Conservation (phyloP, 2,329 filamentous ascomycete species). For the Ophiostoma novo-ulmi region DNA sequence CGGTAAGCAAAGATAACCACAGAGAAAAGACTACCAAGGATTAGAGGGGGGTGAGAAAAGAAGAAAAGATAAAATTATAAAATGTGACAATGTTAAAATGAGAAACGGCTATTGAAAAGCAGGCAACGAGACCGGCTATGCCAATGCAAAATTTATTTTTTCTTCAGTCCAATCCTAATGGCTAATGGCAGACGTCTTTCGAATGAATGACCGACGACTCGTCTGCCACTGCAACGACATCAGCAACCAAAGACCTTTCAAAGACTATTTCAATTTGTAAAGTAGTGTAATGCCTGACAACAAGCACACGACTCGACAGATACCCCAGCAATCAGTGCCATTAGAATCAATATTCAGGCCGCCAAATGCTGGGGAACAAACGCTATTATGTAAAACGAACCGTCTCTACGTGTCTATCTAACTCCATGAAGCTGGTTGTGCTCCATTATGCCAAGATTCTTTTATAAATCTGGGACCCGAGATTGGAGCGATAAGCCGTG, state of each 20-base stretch:
- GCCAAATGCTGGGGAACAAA: not conserved
- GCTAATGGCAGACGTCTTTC: not conserved
- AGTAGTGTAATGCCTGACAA: not conserved
- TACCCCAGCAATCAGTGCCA: not conserved
- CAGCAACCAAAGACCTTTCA: not conserved
- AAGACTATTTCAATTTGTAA: too few species aligned
- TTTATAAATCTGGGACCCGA: not conserved
- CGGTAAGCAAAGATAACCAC: too few species aligned
- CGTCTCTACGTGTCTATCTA: too few species aligned
- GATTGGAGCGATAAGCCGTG: slow-evolving; percentile 6
- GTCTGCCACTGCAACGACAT: not conserved
- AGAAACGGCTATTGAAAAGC: not conserved
- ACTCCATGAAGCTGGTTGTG: not conserved
- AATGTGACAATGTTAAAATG: too few species aligned
- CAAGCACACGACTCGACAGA: not conserved
- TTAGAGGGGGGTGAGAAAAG: too few species aligned
- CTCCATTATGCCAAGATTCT: not conserved
- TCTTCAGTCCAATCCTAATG: not conserved
- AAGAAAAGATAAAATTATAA: too few species aligned
- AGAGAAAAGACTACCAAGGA: too few species aligned
- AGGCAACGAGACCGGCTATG: not conserved
- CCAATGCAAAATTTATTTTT: not conserved
- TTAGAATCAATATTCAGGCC: not conserved
- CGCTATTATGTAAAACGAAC: not conserved
- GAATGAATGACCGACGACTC: not conserved